phyloP scores from a whole-genome alignment of 176 grass and related monocot genomes.

The Oryza brachyantha region DNA sequence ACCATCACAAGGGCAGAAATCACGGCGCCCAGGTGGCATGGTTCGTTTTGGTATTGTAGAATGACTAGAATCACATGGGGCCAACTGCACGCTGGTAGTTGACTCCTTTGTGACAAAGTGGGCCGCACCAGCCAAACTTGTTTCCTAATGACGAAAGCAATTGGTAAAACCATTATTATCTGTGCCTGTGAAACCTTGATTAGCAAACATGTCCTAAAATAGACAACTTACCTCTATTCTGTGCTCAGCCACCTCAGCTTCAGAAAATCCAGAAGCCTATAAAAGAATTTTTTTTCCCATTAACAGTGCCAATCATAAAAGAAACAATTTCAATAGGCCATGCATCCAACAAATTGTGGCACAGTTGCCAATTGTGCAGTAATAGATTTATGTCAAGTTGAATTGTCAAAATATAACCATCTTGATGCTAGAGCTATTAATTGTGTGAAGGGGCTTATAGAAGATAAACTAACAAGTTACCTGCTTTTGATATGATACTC shows the following conservation, averaged over 20 bases:
- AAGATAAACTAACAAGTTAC: conserved; percentile 33
- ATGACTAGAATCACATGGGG: conserved; percentile 62
- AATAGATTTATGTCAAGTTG: neutral
- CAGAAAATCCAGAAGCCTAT: conserved; percentile 62
- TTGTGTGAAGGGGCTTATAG: neutral
- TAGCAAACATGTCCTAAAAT: conserved; percentile 23
- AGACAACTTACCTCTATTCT: conserved; percentile 49
- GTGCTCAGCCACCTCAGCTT: conserved; percentile 50
- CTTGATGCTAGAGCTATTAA: neutral
- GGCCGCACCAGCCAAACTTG: conserved; percentile 34
- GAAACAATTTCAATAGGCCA: conserved; percentile 28
- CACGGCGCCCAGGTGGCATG: conserved; percentile 37
- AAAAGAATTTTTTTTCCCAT: conserved; percentile 11
- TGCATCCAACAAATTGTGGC: neutral
- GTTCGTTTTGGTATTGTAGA: conserved; percentile 62
- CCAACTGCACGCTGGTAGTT: conserved; percentile 45
- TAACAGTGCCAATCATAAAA: conserved; percentile 20
- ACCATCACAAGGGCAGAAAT: conserved; percentile 53
- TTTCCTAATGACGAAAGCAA: conserved; percentile 48
- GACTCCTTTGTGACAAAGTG: conserved; percentile 53
- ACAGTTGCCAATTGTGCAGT: neutral
- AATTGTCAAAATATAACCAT: conserved; percentile 4
- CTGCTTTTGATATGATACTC: conserved; percentile 74
- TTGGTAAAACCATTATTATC: conserved; percentile 17
- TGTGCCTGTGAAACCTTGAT: neutral